Evolutionary conservation across 78 protist genomes (phyloP).

Genomic region (Chrysochromulina parva): DNA sequence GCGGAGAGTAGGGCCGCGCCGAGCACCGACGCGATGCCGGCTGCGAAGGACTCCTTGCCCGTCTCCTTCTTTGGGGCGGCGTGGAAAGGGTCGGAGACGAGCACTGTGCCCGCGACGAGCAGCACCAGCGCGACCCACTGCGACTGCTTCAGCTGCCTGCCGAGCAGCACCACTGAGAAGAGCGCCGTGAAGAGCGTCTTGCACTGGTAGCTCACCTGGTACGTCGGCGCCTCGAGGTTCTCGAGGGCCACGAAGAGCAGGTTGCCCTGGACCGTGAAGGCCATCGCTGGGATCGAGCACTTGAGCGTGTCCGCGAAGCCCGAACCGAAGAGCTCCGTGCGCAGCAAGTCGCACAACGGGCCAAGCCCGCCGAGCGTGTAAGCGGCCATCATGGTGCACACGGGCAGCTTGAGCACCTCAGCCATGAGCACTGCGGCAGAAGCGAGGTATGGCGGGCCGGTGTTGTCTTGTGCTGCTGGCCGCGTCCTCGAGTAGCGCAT

Average conservation of each 20-base stretch:
- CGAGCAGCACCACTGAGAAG: not conserved
- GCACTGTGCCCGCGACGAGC: not conserved
- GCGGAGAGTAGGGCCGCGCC: not conserved
- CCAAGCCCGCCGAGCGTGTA: not conserved
- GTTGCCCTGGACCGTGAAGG: conserved; percentile 72
- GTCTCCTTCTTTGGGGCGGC: not conserved
- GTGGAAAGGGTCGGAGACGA: not conserved
- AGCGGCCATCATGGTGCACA: not conserved
- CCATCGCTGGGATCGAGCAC: conserved; percentile 57
- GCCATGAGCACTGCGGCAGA: not conserved
- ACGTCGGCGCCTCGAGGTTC: conserved; percentile 68
- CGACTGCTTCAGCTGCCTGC: not conserved
- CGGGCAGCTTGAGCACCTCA: not conserved
- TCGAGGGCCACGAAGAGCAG: conserved; percentile 66
- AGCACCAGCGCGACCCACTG: conserved; percentile 7
- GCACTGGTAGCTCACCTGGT: not conserved
- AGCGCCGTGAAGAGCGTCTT: conserved; percentile 13
- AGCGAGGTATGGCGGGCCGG: not conserved
- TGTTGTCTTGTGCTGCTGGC: not conserved
- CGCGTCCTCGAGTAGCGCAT: conserved; percentile 50
- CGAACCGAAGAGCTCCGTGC: not conserved
- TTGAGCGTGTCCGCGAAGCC: conserved; percentile 36
- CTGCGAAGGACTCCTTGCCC: too few species aligned
- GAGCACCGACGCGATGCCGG: not conserved
- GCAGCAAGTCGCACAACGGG: not conserved